Evolutionary conservation across 2,329 filamentous ascomycete genomes (phyloP).

Genomic region (Annulohypoxylon truncatum): DNA sequence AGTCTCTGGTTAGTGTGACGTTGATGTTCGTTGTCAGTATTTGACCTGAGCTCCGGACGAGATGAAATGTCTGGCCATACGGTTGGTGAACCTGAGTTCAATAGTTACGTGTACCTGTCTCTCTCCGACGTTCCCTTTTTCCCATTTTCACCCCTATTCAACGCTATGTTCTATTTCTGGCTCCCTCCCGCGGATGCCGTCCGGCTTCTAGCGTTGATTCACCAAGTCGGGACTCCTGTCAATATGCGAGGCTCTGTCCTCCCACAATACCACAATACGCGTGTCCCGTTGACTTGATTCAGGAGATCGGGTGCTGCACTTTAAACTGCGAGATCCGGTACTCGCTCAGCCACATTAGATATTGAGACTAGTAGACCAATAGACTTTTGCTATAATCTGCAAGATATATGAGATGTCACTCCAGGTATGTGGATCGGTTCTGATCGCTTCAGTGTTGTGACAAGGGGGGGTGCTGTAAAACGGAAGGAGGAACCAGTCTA

Average conservation of each 20-base stretch:
- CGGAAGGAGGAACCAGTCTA: conserved; percentile 33
- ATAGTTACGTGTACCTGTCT: conserved; percentile 37
- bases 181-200: conserved; percentile 9
- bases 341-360: conserved; percentile 12
- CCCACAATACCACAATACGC: conserved; percentile 6
- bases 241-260: conserved; percentile 32
- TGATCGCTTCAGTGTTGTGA: not conserved
- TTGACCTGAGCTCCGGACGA: conserved; percentile 20
- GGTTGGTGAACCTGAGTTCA: conserved; percentile 27
- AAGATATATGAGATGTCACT: conserved; percentile 10
- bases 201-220: not conserved
- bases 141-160: conserved; percentile 19
- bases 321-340: conserved; percentile 24
- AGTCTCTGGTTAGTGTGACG: conserved; percentile 38
- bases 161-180: conserved; percentile 24
- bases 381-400: not conserved
- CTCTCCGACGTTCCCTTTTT: conserved; percentile 15
- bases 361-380: conserved; percentile 13
- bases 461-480: conserved; percentile 20
- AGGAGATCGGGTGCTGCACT: conserved; percentile 27
- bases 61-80: conserved; percentile 32
- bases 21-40: conserved; percentile 22
- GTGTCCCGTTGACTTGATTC: conserved; percentile 21
- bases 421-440: not conserved
- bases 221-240: conserved; percentile 10